phyloP scores from a whole-genome alignment of 305 asterid species.

The Fraxinus ornus region DNA sequence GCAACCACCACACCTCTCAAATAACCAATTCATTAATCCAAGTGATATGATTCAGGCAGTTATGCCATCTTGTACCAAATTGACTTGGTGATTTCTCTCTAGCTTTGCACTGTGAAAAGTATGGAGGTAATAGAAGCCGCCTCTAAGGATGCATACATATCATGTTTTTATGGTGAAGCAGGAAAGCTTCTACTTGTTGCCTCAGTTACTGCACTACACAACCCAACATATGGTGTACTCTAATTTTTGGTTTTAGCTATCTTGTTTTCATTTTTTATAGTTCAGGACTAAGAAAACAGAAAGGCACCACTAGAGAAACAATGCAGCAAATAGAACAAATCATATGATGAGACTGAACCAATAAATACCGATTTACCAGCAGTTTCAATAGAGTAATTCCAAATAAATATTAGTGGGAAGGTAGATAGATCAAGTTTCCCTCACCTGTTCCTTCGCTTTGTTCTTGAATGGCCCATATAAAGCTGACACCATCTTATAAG shows the following conservation, averaged over 20 bases:
- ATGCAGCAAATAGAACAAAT: neutral
- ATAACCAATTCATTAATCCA: neutral
- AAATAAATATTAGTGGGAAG: neutral
- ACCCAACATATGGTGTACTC: neutral
- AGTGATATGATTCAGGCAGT: neutral
- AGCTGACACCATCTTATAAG: constrained; percentile 91
- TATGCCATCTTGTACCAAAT: neutral
- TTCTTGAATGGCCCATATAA: constrained; percentile 83
- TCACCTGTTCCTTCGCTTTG: constrained; percentile 90
- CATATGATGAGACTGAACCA: neutral
- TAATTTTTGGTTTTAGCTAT: neutral
- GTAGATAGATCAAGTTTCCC: neutral
- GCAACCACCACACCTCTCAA: neutral
- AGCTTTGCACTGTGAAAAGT: neutral
- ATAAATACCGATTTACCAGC: neutral
- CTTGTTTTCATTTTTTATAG: neutral
- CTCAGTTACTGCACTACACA: neutral
- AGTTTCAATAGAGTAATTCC: constrained; percentile 4
- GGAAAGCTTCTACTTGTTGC: neutral
- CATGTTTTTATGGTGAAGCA: neutral
- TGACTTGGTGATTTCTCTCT: neutral
- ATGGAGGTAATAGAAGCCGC: neutral
- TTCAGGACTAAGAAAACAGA: neutral
- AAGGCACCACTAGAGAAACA: neutral
- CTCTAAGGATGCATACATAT: neutral